Conservation (phyloP, 768 basidiomycete genomes). For the Kwoniella mangroviensis region DNA sequence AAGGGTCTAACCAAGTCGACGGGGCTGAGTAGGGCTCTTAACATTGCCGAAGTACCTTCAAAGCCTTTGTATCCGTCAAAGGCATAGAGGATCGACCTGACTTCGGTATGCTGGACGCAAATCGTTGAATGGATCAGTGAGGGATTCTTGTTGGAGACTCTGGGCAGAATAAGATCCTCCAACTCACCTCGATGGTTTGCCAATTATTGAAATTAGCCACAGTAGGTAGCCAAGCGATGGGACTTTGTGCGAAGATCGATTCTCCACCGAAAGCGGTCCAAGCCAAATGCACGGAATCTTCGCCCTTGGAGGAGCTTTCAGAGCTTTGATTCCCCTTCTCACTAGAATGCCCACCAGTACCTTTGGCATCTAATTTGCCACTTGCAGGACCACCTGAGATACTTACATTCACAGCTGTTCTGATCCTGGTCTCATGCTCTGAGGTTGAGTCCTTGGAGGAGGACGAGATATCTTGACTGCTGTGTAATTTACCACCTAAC, state of each 20-base stretch:
- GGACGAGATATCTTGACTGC: neutral
- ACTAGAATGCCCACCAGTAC: neutral
- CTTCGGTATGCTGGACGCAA: neutral
- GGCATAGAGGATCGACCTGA: neutral
- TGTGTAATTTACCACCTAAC: neutral
- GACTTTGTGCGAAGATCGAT: neutral
- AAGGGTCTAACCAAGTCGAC: neutral
- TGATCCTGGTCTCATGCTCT: neutral
- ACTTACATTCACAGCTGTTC: neutral
- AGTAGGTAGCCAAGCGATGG: neutral
- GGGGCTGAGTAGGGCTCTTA: neutral
- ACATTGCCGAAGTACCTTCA: neutral
- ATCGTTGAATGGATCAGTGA: neutral
- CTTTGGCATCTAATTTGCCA: neutral
- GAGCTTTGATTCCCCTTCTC: neutral
- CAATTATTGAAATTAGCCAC: slow-evolving; percentile 1
- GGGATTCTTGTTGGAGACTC: neutral
- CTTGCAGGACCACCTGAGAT: neutral
- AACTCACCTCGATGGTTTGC: neutral
- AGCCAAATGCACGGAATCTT: neutral
- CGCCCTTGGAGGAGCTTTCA: neutral
- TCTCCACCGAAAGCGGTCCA: neutral
- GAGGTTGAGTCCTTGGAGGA: neutral
- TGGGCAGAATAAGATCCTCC: neutral
- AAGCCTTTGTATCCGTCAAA: neutral